Evolutionary conservation across 352 stramenopile species (phyloP).

Genomic region (Globisporangium abappressorium): DNA sequence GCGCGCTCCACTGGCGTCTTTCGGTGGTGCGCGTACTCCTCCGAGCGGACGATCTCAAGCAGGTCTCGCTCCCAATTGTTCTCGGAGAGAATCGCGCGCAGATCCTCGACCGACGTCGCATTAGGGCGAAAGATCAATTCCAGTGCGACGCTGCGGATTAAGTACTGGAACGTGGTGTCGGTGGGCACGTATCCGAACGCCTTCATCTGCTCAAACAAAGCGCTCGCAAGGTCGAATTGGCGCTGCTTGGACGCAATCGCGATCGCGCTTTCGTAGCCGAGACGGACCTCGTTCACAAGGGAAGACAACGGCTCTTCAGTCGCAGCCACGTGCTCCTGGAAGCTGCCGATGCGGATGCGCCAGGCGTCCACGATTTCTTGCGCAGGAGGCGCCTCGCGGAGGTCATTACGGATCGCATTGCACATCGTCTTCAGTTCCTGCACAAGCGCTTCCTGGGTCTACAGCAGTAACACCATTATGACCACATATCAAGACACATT

Average conservation of each 20-base stretch:
- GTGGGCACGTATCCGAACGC: slow-evolving; percentile 28
- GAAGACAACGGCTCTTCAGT: not conserved
- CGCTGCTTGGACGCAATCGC: slow-evolving; percentile 73
- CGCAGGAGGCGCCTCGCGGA: slow-evolving; percentile 24
- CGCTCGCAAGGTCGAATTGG: slow-evolving; percentile 47
- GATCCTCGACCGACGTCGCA: slow-evolving; percentile 29
- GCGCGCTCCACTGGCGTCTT: slow-evolving; percentile 51
- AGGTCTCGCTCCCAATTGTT: slow-evolving; percentile 47
- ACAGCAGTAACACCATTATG: not conserved
- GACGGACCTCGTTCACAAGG: slow-evolving; percentile 31
- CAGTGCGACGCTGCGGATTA: slow-evolving; percentile 59
- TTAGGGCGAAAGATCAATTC: slow-evolving; percentile 27
- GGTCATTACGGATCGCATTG: slow-evolving; percentile 48
- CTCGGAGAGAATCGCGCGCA: slow-evolving; percentile 31
- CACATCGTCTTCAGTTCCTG: slow-evolving; percentile 46
- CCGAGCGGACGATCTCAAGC: slow-evolving; percentile 50
- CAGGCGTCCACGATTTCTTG: slow-evolving; percentile 34
- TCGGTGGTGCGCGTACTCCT: slow-evolving; percentile 55
- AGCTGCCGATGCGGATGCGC: slow-evolving; percentile 29
- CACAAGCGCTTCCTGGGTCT: slow-evolving; percentile 28
- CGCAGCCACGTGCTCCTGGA: slow-evolving; percentile 16
- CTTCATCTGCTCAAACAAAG: slow-evolving; percentile 49
- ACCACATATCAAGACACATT: not conserved
- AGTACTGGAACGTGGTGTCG: slow-evolving; percentile 39
- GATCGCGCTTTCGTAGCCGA: slow-evolving; percentile 61